A percentile compares a stretch with the other conserved stretches of the same genome.
phyloP scores from a whole-genome alignment of 306 rosid species.

The Vigna mungo region DNA sequence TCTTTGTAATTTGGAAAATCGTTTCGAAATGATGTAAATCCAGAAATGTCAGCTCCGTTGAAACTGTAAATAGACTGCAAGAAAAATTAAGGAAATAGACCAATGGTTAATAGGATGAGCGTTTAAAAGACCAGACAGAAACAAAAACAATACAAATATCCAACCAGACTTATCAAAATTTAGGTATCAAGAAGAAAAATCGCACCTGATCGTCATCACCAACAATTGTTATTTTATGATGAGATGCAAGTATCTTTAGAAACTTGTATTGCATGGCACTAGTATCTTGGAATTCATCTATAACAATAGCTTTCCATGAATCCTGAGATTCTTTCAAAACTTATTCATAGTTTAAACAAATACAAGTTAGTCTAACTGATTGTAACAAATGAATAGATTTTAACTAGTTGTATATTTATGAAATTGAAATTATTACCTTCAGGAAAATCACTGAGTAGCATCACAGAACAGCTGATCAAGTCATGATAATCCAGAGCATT shows the following conservation, averaged over 20 bases:
- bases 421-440: conserved; percentile 68
- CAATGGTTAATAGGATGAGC: conserved; percentile 27
- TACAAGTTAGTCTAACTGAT: conserved; percentile 50
- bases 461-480: conserved; percentile 87
- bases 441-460: conserved; percentile 81
- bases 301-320: conserved; percentile 82
- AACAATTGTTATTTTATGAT: conserved; percentile 80
- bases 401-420: conserved; percentile 16
- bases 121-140: conserved; percentile 19
- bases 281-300: conserved; percentile 98
- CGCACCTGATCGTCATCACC: conserved; percentile 96
- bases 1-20: conserved; percentile 88
- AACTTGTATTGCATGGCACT: conserved; percentile 92
- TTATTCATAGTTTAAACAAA: conserved; percentile 45
- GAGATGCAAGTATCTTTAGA: conserved; percentile 75
- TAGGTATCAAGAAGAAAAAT: conserved; percentile 14
- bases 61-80: conserved; percentile 96
- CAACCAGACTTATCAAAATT: conserved; percentile 19
- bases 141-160: conserved; percentile 38
- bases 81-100: conserved; percentile 38
- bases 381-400: conserved; percentile 38
- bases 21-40: conserved; percentile 81
- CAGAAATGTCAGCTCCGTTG: conserved; percentile 94
- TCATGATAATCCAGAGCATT: conserved; percentile 97
- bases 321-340: conserved; percentile 82